Evolutionary conservation across 139 green algal species (phyloP).

Genomic region (Auxenochlorella protothecoides): DNA sequence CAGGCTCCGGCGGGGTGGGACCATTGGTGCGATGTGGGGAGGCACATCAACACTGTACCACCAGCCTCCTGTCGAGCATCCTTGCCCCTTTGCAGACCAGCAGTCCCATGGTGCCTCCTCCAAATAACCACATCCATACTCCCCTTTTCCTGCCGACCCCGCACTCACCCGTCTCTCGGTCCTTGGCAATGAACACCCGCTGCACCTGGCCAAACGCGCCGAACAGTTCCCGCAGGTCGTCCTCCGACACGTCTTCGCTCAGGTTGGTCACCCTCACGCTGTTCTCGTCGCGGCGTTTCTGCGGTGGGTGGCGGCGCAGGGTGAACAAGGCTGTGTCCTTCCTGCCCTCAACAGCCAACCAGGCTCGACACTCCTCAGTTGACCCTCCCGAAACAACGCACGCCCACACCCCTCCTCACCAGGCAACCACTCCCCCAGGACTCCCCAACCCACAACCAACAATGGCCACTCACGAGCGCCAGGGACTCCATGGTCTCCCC

Average conservation of each 20-base stretch:
- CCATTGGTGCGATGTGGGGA: too few species aligned
- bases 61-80: too few species aligned
- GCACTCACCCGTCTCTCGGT: constrained; percentile 70
- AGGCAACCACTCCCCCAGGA: constrained; percentile 47
- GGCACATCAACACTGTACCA: too few species aligned
- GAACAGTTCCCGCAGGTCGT: constrained; percentile 92
- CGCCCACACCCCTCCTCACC: too few species aligned
- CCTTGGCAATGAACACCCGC: constrained; percentile 90
- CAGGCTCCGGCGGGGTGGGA: too few species aligned
- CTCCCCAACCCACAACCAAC: not conserved
- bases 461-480: not conserved
- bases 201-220: constrained; percentile 84
- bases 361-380: too few species aligned
- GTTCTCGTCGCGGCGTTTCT: constrained; percentile 83
- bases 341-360: too few species aligned
- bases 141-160: not conserved
- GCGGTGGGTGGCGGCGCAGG: not conserved
- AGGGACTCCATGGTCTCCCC: constrained; percentile 13
- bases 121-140: too few species aligned
- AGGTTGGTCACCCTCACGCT: constrained; percentile 94
- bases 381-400: too few species aligned
- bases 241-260: constrained; percentile 87
- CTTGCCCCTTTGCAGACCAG: too few species aligned
- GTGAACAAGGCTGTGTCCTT: too few species aligned
- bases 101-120: too few species aligned